Evolutionary conservation across 768 basidiomycete genomes (phyloP).

Genomic region (Leucocoprinus leucothites): DNA sequence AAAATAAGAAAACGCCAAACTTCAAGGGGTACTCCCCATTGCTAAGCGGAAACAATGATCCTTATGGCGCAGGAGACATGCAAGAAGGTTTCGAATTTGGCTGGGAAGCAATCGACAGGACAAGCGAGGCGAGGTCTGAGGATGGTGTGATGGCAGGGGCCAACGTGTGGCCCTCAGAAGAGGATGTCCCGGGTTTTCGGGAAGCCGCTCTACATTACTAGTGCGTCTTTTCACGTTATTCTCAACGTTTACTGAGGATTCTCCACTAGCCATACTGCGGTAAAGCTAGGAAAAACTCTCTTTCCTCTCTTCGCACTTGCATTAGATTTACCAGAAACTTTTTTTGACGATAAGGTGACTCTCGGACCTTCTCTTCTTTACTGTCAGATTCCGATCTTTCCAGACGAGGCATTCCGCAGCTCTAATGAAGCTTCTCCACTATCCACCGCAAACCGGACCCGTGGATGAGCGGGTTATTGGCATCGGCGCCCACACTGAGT

Average conservation of each 20-base stretch:
- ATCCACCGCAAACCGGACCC: constrained; percentile 66
- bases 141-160: constrained; percentile 61
- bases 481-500: constrained; percentile 84
- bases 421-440: constrained; percentile 76
- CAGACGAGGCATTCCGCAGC: constrained; percentile 79
- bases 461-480: constrained; percentile 71
- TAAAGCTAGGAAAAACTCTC: constrained; percentile 52
- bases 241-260: constrained; percentile 25
- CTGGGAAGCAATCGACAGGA: constrained; percentile 48
- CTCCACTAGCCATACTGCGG: constrained; percentile 30
- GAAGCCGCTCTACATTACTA: constrained; percentile 61
- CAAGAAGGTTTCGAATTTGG: constrained; percentile 92
- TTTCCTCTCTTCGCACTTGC: constrained; percentile 88
- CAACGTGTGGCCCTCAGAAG: constrained; percentile 74
- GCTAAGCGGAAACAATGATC: constrained; percentile 72
- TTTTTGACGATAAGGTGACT: constrained; percentile 78
- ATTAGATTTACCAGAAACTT: constrained; percentile 66
- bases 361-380: neutral
- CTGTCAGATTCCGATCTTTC: neutral
- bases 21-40: constrained; percentile 81
- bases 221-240: constrained; percentile 64
- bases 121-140: constrained; percentile 20
- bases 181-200: constrained; percentile 51
- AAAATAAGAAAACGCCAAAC: constrained; percentile 61
- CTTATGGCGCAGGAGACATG: constrained; percentile 77